Conservation (phyloP, 768 basidiomycete species). For the Panus rudis region DNA sequence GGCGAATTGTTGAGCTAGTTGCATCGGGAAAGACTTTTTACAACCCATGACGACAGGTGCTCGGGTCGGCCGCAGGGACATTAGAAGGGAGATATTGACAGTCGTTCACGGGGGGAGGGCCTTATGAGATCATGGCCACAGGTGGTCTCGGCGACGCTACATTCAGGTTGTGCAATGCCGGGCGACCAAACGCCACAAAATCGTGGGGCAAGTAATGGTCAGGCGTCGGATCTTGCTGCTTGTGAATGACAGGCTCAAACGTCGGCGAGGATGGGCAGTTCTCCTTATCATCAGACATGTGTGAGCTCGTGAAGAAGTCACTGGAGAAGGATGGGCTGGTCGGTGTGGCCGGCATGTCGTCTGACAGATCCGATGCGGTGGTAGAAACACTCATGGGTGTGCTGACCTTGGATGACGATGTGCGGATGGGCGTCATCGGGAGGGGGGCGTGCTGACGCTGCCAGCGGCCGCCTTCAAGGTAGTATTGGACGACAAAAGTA, state of each 20-base stretch:
- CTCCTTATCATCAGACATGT: slow-evolving; percentile 75
- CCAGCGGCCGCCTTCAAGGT: slow-evolving; percentile 82
- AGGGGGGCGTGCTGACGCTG: slow-evolving; percentile 42
- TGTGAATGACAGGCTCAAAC: slow-evolving; percentile 69
- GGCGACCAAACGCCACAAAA: slow-evolving; percentile 72
- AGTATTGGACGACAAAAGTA: slow-evolving; percentile 88
- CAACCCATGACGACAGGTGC: slow-evolving; percentile 36
- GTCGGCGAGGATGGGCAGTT: slow-evolving; percentile 51
- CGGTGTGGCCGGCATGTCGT: slow-evolving; percentile 81
- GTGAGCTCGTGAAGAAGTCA: slow-evolving; percentile 50
- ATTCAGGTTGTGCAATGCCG: slow-evolving; percentile 73
- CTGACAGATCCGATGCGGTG: slow-evolving; percentile 66
- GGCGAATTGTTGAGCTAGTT: slow-evolving; percentile 30
- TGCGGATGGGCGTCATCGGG: slow-evolving; percentile 61
- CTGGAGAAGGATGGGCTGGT: slow-evolving; percentile 56
- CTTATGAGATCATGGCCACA: slow-evolving; percentile 51
- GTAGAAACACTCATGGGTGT: slow-evolving; percentile 75
- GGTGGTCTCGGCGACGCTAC: slow-evolving; percentile 54
- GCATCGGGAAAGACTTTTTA: slow-evolving; percentile 35
- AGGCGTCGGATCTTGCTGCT: slow-evolving; percentile 59
- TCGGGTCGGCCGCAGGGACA: slow-evolving; percentile 12
- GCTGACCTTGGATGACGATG: slow-evolving; percentile 41
- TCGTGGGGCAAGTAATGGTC: slow-evolving; percentile 79
- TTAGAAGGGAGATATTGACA: slow-evolving; percentile 7
- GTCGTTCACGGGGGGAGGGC: slow-evolving; percentile 7